Evolutionary conservation across 2,329 filamentous ascomycete genomes (phyloP).

Genomic region (Cladobotryum mycophilum): DNA sequence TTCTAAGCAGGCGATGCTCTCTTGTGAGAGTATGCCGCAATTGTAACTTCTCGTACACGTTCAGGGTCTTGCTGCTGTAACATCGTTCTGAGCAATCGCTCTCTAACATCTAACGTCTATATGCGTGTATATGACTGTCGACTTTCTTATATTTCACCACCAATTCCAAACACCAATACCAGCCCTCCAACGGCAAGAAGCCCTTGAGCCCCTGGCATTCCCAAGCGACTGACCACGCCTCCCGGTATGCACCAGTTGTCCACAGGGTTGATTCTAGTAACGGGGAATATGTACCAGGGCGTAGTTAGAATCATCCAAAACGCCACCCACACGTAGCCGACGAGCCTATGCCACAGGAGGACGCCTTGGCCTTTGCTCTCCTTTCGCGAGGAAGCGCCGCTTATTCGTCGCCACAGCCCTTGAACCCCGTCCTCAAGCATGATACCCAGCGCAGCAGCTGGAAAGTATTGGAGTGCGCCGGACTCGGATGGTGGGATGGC

Average conservation of each 20-base stretch:
- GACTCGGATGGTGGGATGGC: not conserved
- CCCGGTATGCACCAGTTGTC: conserved; percentile 3
- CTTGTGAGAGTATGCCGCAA: no score
- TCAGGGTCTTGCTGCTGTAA: no score
- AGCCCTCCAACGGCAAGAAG: conserved; percentile 5
- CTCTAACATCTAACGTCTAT: no score
- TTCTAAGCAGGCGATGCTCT: no score
- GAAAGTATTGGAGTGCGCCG: conserved; percentile 9
- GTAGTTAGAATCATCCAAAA: conserved; percentile 11
- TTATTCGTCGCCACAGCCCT: conserved; percentile 4
- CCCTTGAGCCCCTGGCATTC: not conserved
- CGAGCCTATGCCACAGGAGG: conserved; percentile 13
- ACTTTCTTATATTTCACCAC: not conserved
- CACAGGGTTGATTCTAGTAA: conserved; percentile 3
- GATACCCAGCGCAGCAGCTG: conserved; percentile 5
- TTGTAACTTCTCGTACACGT: no score
- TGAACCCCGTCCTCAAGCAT: conserved; percentile 7
- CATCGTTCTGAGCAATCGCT: no score
- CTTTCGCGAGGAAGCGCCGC: not conserved
- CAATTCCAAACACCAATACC: conserved; percentile 4
- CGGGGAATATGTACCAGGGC: conserved; percentile 12
- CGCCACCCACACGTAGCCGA: conserved; percentile 12
- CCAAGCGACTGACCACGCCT: conserved; percentile 8
- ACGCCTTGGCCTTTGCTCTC: not conserved
- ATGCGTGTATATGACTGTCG: no score